phyloP scores from a whole-genome alignment of 768 basidiomycete species.

The Daedaleopsis nitida region DNA sequence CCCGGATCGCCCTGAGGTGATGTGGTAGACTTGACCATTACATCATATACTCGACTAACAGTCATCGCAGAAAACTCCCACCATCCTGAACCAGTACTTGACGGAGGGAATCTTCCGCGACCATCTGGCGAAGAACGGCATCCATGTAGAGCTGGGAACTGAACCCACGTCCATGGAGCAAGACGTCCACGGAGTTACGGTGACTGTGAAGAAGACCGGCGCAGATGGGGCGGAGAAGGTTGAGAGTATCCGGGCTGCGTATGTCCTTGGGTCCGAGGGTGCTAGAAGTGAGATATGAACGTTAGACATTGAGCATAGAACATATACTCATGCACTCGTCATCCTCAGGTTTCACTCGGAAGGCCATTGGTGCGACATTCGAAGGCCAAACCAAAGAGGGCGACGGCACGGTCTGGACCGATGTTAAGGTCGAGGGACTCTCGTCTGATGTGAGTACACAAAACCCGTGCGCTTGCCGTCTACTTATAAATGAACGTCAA shows the following conservation, averaged over 20 bases:
- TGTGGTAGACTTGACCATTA: not conserved
- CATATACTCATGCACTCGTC: no score
- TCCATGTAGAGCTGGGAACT: conserved; percentile 36
- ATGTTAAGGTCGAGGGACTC: conserved; percentile 39
- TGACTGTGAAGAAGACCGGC: conserved; percentile 5
- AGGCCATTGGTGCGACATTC: conserved; percentile 41
- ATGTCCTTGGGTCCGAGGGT: no score
- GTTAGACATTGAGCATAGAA: no score
- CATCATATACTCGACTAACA: not conserved
- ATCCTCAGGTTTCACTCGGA: no score
- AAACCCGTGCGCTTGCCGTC: no score
- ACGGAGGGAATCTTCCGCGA: conserved; percentile 13
- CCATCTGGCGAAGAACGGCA: conserved; percentile 27
- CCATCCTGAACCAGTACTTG: conserved; percentile 16
- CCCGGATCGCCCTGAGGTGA: conserved; percentile 23
- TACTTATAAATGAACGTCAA: no score
- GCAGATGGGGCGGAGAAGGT: no score
- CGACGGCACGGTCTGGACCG: conserved; percentile 33
- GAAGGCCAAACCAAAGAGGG: conserved; percentile 39
- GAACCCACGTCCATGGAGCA: conserved; percentile 40
- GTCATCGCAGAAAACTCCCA: no score
- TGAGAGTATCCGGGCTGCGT: no score
- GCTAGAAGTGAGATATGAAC: no score
- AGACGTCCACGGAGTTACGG: conserved; percentile 32
- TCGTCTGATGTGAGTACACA: conserved; percentile 1